Evolutionary conservation across 2,329 filamentous ascomycete species (phyloP), one percentile per base, ranked within the genome.

Genomic region (Botryosphaeria dothidea): DNA sequence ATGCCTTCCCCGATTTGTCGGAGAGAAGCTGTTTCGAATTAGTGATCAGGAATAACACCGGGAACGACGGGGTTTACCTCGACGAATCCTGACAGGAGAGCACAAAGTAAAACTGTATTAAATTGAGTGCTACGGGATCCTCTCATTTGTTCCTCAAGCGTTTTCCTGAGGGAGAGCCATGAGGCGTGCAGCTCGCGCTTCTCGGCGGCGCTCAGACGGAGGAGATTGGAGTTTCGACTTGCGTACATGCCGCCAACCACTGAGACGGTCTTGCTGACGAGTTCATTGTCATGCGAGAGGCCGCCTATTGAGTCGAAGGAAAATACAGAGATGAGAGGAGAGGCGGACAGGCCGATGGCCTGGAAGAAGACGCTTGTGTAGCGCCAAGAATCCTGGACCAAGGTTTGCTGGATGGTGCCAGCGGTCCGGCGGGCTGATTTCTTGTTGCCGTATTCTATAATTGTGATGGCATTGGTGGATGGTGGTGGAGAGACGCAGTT

Each of bases 341-440:
- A 57, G 23, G 62, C 43, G 25, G 62, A 46, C 13, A 64, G 29
- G 29, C 62, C 62, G 17, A 64, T 58, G 31, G 62, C 62, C 34
- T 58, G 51, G 62, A 64, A 64, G 52, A 64, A 64, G 17, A 57
- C 62, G n/a, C 43, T 41, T 52, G 45, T 58, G 31, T 57, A 64
- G 21, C 62, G 62, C 62, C 62, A 64, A 3, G 62, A 57, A 21
- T 34, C 51, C 21, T 64, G 51, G 19, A 64, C 52, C 29, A 64
- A 9, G 25, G 62, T 27, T 29, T 58, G 48, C 17, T 43, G 51
- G 7, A 64, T 31, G 25, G 27, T 5, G 27, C 2, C 13, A 3
- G 25, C 5, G 3, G 56, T 17, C 5, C 56, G 56, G 9, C 36
- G 49, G 41, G 29, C 43, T 7, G 62, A 31, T 38, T 57, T 56